Evolutionary conservation across 2,329 filamentous ascomycete species (phyloP), one percentile per base, ranked within the genome.

Genomic region (Phialocephala sp.): DNA sequence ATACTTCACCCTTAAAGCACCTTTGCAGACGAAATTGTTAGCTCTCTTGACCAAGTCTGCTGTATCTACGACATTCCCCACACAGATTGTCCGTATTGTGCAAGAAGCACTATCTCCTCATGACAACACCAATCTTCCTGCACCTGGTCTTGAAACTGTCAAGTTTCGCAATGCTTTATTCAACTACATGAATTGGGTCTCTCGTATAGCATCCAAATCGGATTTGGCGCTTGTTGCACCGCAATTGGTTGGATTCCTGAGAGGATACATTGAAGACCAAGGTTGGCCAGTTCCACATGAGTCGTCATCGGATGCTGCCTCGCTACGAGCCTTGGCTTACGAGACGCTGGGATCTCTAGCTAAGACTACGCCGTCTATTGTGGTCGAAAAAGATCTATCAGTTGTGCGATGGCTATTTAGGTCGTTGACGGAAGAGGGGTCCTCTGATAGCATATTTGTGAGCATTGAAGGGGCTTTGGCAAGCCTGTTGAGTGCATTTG

Each of bases 391-490:
- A 66, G 77, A 72, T 71, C 84, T 83, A 73, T 87, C 82, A 68
- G 81, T 87, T 59, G 87, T 87, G 70, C 86, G 85, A 59, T 98
- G 93, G 91, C 83, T 98, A 0, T 96, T 98, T 73, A 85, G 85
- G 32, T 94, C 94, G 0, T 82, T 98, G 2, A 89, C 90, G 12
- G 89, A 93, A 70, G 94, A 98, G 72, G 86, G 88, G 0, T 91
- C 88, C 0, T 85, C 88, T 0, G 89, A 91, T 58, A 83, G 88
- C 9, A 89, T 94, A 1, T 90, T 91, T 56, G 89, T 97, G 67
- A 95, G 93, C 74, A 93, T 98, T 63, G 94, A 98, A 72, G 92
- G 94, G 60, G 91, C 94, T 0, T 80, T 98, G 3, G 94, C 93
- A 4, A 93, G 89, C 63, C 83, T 97, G 68, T 78, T 91, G n/a